Conservation (phyloP, 2,329 filamentous ascomycete species). For the Stemphylium lycopersici region DNA sequence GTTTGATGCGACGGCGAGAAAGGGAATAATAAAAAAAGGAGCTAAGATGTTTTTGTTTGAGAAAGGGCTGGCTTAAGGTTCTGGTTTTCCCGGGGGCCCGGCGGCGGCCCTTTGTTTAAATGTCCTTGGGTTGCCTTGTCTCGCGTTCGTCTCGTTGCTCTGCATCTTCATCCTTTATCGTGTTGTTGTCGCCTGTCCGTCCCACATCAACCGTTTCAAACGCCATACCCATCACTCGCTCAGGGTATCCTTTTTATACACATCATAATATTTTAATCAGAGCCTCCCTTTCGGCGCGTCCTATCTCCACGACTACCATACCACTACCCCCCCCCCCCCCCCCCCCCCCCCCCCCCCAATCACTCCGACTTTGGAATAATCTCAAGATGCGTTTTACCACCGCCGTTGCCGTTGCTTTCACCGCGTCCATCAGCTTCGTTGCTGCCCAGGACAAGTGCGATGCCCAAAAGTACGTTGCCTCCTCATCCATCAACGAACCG, state of each 20-base stretch:
- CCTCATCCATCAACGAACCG: not conserved
- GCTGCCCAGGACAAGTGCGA: slow-evolving; percentile 48
- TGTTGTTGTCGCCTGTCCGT: not conserved
- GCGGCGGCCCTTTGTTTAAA: not conserved
- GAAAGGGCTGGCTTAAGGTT: not conserved
- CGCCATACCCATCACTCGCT: slow-evolving; percentile 1
- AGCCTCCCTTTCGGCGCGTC: not conserved
- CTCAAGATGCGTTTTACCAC: slow-evolving; percentile 43
- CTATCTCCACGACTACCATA: too few species aligned
- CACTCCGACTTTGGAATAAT: not conserved
- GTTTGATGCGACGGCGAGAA: not conserved
- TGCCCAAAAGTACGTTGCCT: slow-evolving; percentile 47
- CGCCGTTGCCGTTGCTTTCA: slow-evolving; percentile 36
- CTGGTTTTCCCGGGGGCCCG: too few species aligned
- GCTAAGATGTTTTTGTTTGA: not conserved
- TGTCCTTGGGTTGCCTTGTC: not conserved
- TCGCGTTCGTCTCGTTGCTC: not conserved
- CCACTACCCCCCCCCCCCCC: too few species aligned
- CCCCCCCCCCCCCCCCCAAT: too few species aligned
- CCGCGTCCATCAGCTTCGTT: slow-evolving; percentile 45
- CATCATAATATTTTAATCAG: not conserved
- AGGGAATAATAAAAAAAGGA: not conserved
- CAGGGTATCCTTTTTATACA: not conserved
- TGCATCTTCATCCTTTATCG: not conserved
- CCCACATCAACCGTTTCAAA: not conserved